Conservation (phyloP, 495 filamentous ascomycete genomes). For the Xylaria cubensis region DNA sequence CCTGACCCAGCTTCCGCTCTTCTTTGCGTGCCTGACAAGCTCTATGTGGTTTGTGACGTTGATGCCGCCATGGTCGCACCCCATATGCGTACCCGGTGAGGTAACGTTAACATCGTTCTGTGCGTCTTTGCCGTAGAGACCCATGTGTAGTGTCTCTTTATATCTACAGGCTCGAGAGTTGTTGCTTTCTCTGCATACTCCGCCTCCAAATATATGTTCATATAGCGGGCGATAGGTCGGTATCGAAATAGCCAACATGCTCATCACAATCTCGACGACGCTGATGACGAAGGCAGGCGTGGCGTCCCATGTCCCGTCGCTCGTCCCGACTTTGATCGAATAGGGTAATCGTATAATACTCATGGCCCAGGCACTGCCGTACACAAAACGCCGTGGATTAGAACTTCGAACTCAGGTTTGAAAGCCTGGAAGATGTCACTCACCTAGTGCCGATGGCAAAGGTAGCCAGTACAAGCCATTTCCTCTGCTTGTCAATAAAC, state of each 20-base stretch:
- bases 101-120: slow-evolving; percentile 20
- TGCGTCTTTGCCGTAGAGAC: slow-evolving; percentile 13
- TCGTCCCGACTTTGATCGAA: slow-evolving; percentile 18
- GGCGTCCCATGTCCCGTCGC: slow-evolving; percentile 26
- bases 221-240: slow-evolving; percentile 30
- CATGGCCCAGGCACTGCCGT: slow-evolving; percentile 21
- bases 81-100: slow-evolving; percentile 20
- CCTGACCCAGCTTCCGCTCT: slow-evolving; percentile 28
- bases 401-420: neutral
- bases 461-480: slow-evolving; percentile 12
- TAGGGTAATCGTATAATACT: slow-evolving; percentile 29
- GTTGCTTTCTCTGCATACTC: neutral
- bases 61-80: slow-evolving; percentile 23
- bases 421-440: neutral
- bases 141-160: slow-evolving; percentile 22
- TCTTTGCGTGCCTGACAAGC: slow-evolving; percentile 26
- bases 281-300: slow-evolving; percentile 15
- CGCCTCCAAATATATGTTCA: slow-evolving; percentile 1
- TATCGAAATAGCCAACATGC: slow-evolving; percentile 29
- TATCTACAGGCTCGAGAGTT: neutral
- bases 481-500: slow-evolving; percentile 16
- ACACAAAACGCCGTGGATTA: neutral
- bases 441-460: slow-evolving; percentile 29
- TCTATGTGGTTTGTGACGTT: slow-evolving; percentile 32
- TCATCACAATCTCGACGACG: slow-evolving; percentile 21